Percentiles rank a stretch among this genome's conserved stretches.
Conservation (phyloP, 2,329 filamentous ascomycete genomes). For the Cladosporium sp. region DNA sequence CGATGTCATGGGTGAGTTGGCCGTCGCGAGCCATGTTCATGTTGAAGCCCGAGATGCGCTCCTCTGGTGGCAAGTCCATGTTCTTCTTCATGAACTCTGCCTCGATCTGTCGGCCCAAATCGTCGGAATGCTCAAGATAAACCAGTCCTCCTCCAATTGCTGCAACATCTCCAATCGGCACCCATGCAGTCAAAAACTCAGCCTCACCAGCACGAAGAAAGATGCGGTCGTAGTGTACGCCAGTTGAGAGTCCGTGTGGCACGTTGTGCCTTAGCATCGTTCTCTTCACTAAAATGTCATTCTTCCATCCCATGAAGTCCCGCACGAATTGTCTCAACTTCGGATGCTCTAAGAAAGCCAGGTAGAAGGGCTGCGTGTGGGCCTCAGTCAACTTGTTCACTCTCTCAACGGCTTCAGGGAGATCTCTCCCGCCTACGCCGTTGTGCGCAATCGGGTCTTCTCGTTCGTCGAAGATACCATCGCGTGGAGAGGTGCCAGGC, state of each 20-base stretch:
- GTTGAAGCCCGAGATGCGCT: conserved; percentile 39
- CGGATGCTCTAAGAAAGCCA: conserved; percentile 33
- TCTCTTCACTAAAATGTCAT: conserved; percentile 32
- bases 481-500: conserved; percentile 34
- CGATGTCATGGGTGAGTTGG: conserved; percentile 23
- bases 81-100: conserved; percentile 32
- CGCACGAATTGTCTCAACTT: conserved; percentile 33
- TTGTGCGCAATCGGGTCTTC: conserved; percentile 30
- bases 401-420: conserved; percentile 25
- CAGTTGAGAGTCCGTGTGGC: conserved; percentile 34
- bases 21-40: conserved; percentile 28
- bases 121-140: conserved; percentile 36
- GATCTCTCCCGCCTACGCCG: conserved; percentile 25
- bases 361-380: conserved; percentile 31
- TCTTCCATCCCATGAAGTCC: conserved; percentile 35
- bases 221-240: conserved; percentile 40
- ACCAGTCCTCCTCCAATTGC: conserved; percentile 38
- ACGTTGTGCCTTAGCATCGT: conserved; percentile 39
- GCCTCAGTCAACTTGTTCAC: conserved; percentile 29
- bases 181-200: conserved; percentile 31
- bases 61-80: conserved; percentile 27
- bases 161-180: conserved; percentile 36
- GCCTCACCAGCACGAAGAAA: conserved; percentile 38
- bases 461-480: conserved; percentile 38
- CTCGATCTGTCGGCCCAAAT: conserved; percentile 36